These are phyloP conservation scores for Plasmodium knowlesi DNA, from an alignment of 169 alveolate genomes.

Conservation along the genomic window DNA sequence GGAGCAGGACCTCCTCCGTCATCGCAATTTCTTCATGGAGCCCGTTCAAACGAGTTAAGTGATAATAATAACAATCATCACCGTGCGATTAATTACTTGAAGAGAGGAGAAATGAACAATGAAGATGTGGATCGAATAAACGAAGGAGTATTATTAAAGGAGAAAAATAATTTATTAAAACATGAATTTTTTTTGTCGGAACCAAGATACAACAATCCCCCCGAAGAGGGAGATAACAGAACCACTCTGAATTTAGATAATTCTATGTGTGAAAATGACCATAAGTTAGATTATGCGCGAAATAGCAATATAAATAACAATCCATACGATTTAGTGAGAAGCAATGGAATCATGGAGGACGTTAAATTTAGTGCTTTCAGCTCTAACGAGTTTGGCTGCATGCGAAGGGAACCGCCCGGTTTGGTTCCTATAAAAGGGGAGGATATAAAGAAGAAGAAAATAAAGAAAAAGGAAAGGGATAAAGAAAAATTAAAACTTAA, in stretches of 20 bases:
- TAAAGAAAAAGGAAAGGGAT: not conserved
- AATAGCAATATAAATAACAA: slow-evolving; percentile 1
- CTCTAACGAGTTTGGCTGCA: slow-evolving; percentile 7
- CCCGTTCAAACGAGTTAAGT: slow-evolving; percentile 6
- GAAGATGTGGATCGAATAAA: not conserved
- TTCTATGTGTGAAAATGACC: slow-evolving; percentile 31
- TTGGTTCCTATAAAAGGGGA: not conserved
- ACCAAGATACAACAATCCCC: not conserved
- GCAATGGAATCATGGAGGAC: not conserved
- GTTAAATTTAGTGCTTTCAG: not conserved
- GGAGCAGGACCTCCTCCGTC: not conserved
- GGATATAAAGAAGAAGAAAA: slow-evolving; percentile 14
- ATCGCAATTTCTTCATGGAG: not conserved
- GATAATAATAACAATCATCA: not conserved
- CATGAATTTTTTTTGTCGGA: slow-evolving; percentile 29
- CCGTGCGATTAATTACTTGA: not conserved
- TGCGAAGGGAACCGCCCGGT: slow-evolving; percentile 2
- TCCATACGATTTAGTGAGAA: not conserved
- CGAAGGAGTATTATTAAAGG: slow-evolving; percentile 23
- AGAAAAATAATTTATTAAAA: slow-evolving; percentile 25
- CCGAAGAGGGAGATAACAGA: not conserved
- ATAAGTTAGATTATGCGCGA: slow-evolving; percentile 10
- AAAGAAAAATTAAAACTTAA: not conserved
- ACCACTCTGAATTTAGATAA: not conserved
- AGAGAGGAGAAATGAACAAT: slow-evolving; percentile 18